Percentiles rank a stretch among this genome's conserved stretches.
Evolutionary conservation across 2,329 filamentous ascomycete genomes (phyloP).

Genomic region (Microthyrium microscopicum): DNA sequence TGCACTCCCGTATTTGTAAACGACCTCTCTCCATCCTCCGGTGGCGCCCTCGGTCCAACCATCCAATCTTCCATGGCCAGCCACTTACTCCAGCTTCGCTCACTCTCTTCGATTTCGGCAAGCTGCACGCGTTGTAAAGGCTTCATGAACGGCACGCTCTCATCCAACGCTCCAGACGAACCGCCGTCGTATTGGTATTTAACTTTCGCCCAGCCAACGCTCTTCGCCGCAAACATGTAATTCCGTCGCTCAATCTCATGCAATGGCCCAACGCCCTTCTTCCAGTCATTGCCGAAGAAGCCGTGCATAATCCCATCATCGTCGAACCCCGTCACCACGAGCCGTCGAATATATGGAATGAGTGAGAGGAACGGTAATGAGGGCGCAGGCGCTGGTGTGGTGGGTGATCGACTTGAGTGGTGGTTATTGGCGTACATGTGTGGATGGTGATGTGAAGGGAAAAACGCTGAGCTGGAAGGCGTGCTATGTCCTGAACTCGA

Average conservation of each 20-base stretch:
- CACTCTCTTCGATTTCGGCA: slow-evolving; percentile 66
- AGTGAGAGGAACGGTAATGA: slow-evolving; percentile 41
- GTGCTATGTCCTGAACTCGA: slow-evolving; percentile 14
- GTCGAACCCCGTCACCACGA: slow-evolving; percentile 86
- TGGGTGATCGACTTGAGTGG: no score
- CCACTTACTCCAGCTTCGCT: slow-evolving; percentile 86
- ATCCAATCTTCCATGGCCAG: slow-evolving; percentile 97
- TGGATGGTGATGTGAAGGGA: slow-evolving; percentile 15
- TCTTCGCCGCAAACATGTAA: slow-evolving; percentile 90
- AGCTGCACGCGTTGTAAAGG: slow-evolving; percentile 63
- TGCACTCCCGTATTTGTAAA: no score
- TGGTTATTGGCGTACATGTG: slow-evolving; percentile 12
- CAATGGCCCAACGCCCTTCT: slow-evolving; percentile 58
- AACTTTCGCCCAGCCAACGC: slow-evolving; percentile 72
- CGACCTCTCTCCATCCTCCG: slow-evolving; percentile 18
- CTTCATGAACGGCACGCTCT: slow-evolving; percentile 73
- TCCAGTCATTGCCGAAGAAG: slow-evolving; percentile 94
- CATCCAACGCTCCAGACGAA: slow-evolving; percentile 63
- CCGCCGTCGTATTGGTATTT: slow-evolving; percentile 87
- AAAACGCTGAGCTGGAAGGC: slow-evolving; percentile 10
- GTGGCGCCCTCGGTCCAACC: slow-evolving; percentile 66
- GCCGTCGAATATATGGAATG: slow-evolving; percentile 74
- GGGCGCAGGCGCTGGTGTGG: slow-evolving; percentile 16
- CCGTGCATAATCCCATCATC: slow-evolving; percentile 73
- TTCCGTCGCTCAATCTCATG: slow-evolving; percentile 85